phyloP scores from a whole-genome alignment of 2,329 filamentous ascomycete species.

The Cryphonectria naterciae region DNA sequence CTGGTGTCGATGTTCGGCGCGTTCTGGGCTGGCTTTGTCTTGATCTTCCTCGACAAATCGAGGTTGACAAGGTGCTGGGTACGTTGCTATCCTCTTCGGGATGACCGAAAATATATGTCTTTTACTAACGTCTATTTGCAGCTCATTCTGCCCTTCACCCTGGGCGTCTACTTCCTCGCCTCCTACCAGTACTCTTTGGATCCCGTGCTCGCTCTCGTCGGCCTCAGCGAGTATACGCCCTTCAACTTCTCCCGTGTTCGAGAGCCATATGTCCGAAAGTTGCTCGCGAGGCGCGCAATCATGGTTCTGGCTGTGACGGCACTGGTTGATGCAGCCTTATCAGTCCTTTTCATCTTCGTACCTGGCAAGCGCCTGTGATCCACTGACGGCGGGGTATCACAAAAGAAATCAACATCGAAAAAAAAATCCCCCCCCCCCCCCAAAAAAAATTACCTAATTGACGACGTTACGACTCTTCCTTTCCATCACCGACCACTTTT shows the following conservation, averaged over 20 bases:
- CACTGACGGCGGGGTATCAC: neutral
- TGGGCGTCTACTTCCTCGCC: conserved; percentile 85
- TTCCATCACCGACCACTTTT: neutral
- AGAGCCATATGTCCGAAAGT: conserved; percentile 86
- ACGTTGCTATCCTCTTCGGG: conserved; percentile 43
- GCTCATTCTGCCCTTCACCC: conserved; percentile 84
- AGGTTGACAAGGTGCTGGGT: conserved; percentile 82
- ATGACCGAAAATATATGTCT: no score
- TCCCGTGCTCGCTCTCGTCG: conserved; percentile 84
- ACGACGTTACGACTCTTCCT: conserved; percentile 16
- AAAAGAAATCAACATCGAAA: conserved; percentile 8
- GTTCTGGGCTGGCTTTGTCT: conserved; percentile 91
- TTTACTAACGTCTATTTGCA: conserved; percentile 35
- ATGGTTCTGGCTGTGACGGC: conserved; percentile 79
- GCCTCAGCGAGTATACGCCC: conserved; percentile 94
- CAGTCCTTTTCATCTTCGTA: conserved; percentile 91
- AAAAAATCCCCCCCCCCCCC: no score
- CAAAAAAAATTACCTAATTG: conserved; percentile 11
- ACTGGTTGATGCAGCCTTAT: conserved; percentile 78
- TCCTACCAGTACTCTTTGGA: conserved; percentile 97
- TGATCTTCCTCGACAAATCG: conserved; percentile 85
- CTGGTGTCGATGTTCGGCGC: conserved; percentile 85
- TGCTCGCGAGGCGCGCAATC: conserved; percentile 80
- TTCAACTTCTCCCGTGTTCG: conserved; percentile 87
- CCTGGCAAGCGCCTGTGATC: conserved; percentile 78